Percentiles rank a stretch among this genome's conserved stretches.
These are phyloP conservation scores for Fusarium aywerte DNA, from an alignment of 2,329 filamentous ascomycete species.

Conservation along the genomic window DNA sequence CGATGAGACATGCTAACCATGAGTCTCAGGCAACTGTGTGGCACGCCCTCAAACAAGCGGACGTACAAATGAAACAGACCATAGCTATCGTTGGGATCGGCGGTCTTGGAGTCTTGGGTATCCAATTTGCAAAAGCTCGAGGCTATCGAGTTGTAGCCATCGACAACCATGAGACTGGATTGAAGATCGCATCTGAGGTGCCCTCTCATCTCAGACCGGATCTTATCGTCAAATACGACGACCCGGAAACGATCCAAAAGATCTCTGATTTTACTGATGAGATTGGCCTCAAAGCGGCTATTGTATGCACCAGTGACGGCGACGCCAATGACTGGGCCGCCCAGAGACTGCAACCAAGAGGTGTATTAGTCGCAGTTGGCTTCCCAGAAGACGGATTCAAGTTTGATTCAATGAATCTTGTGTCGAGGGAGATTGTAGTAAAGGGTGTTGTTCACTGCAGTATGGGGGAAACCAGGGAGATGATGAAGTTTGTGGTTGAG, in stretches of 20 bases:
- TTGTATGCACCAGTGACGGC: slow-evolving; percentile 30
- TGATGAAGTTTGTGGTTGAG: slow-evolving; percentile 24
- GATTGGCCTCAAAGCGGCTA: slow-evolving; percentile 23
- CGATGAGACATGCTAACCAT: neutral
- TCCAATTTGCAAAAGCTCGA: slow-evolving; percentile 46
- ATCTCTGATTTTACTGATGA: slow-evolving; percentile 31
- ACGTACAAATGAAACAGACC: slow-evolving; percentile 4
- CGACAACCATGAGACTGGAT: slow-evolving; percentile 37
- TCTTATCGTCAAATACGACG: slow-evolving; percentile 20
- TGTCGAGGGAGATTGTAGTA: slow-evolving; percentile 26
- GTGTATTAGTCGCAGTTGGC: slow-evolving; percentile 23
- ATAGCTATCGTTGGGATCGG: slow-evolving; percentile 41
- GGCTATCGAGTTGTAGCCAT: slow-evolving; percentile 45
- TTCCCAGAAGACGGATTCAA: slow-evolving; percentile 30
- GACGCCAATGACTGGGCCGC: slow-evolving; percentile 35
- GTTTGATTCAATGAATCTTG: slow-evolving; percentile 35
- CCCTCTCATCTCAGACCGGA: slow-evolving; percentile 33
- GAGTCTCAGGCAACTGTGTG: slow-evolving; percentile 29
- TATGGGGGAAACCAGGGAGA: slow-evolving; percentile 25
- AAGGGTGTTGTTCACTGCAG: slow-evolving; percentile 32
- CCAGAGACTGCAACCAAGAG: slow-evolving; percentile 26
- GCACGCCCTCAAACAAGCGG: slow-evolving; percentile 29
- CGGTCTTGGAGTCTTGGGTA: slow-evolving; percentile 43
- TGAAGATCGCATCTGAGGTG: slow-evolving; percentile 32
- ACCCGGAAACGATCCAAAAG: slow-evolving; percentile 11